A percentile compares a stretch with the other conserved stretches of the same genome.
phyloP scores from a whole-genome alignment of 768 basidiomycete genomes.

The Tricholoma sp. region DNA sequence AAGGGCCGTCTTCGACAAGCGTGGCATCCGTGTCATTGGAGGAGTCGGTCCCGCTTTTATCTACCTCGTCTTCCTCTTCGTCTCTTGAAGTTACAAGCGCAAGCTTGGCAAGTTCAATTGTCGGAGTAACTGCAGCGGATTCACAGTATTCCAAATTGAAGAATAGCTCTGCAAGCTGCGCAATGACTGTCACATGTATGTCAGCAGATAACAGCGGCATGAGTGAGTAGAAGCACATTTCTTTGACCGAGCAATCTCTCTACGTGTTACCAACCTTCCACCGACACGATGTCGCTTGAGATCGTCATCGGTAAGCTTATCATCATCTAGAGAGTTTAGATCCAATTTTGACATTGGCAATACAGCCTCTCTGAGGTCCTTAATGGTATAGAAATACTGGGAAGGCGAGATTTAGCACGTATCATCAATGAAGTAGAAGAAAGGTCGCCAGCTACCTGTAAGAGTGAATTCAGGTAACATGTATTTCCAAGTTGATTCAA shows the following conservation, averaged over 20 bases:
- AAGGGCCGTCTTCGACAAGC: constrained; percentile 69
- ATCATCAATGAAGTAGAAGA: background rate
- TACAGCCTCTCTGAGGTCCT: constrained; percentile 77
- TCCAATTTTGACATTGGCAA: constrained; percentile 51
- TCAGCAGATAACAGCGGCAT: constrained; percentile 7
- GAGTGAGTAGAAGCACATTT: constrained; percentile 51
- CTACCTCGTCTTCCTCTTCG: constrained; percentile 79
- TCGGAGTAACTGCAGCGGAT: constrained; percentile 70
- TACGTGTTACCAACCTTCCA: constrained; percentile 73
- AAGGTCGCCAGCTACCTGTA: constrained; percentile 45
- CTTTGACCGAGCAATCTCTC: constrained; percentile 79
- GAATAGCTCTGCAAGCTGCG: constrained; percentile 76
- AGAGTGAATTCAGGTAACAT: constrained; percentile 78
- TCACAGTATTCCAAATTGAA: constrained; percentile 66
- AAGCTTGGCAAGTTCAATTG: constrained; percentile 83
- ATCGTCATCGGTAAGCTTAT: constrained; percentile 76
- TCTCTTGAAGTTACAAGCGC: constrained; percentile 88
- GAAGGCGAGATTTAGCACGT: background rate
- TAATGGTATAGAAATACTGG: constrained; percentile 96
- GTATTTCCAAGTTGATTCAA: constrained; percentile 88
- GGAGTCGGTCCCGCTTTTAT: constrained; percentile 68
- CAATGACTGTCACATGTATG: constrained; percentile 53
- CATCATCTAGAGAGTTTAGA: constrained; percentile 54
- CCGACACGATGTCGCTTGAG: constrained; percentile 83
- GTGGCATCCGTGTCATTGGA: constrained; percentile 89